Conservation (phyloP, 2,329 filamentous ascomycete genomes). For the Aaosphaeria arxii region DNA sequence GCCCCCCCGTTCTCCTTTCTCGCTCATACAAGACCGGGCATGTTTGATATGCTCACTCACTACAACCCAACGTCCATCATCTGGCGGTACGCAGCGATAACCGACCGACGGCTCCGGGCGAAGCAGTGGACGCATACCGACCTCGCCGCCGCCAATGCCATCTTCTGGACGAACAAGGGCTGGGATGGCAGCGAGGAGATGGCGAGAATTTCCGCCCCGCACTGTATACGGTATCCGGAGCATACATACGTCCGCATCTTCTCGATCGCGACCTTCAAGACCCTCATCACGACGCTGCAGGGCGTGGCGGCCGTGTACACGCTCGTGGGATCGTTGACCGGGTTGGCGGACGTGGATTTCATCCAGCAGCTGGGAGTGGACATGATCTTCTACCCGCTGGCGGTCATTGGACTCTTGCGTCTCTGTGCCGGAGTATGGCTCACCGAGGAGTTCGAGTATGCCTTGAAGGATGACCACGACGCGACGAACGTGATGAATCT, state of each 20-base stretch:
- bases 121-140: slow-evolving; percentile 21
- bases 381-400: slow-evolving; percentile 9
- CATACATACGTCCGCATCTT: slow-evolving; percentile 3
- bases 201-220: slow-evolving; percentile 1
- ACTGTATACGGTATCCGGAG: neutral
- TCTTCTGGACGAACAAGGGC: slow-evolving; percentile 33
- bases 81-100: slow-evolving; percentile 37
- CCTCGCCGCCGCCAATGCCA: slow-evolving; percentile 31
- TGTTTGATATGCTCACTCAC: slow-evolving; percentile 26
- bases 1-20: slow-evolving; percentile 19
- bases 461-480: neutral
- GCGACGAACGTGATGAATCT: too few relatives aligned
- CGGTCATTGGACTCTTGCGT: slow-evolving; percentile 10
- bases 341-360: neutral
- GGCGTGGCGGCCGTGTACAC: slow-evolving; percentile 10
- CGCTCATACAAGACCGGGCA: slow-evolving; percentile 12
- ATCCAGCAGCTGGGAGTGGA: neutral
- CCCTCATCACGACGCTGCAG: slow-evolving; percentile 12
- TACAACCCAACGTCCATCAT: slow-evolving; percentile 39
- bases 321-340: neutral
- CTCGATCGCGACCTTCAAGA: slow-evolving; percentile 11
- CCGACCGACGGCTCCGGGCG: slow-evolving; percentile 31
- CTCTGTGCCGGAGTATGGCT: slow-evolving; percentile 12
- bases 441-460: slow-evolving; percentile 11
- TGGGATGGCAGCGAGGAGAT: slow-evolving; percentile 35